Base-by-base conservation (phyloP, 2,329 filamentous ascomycete genomes). In the Aspergillus unguis region DNA sequence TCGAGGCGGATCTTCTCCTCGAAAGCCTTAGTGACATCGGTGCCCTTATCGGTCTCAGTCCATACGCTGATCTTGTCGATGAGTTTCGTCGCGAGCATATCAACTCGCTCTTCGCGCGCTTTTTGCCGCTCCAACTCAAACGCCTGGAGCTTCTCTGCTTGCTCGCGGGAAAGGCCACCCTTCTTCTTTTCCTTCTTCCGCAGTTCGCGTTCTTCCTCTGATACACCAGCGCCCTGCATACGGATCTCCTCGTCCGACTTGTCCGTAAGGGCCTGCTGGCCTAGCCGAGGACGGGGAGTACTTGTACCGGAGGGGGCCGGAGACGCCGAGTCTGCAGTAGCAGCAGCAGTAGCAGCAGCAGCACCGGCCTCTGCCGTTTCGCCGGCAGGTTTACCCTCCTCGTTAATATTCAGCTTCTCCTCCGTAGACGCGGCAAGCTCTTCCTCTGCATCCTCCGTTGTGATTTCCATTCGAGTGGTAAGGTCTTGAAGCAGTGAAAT, bases 401-500 rank as follows among this genome's bases (percentile, higher is more conserved):
- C 75, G 23, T 77, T 74, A 11, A 76, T 65, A 49, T 77, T 66
- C 5, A 77, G 60, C 37, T 77, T 77, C 54, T 73, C 69, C 52
- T 76, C 75, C n/a, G 77, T 77, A 2, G 76, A 77, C 11, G 80
- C 79, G 4, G 80, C 80, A 35, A 80, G 76, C 28, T 78, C 85
- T 56, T 86, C 84, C 64, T 90, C 89, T 71, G 85, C 84, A 56
- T 85, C 85, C 51, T 88, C 80, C 85, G 91, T 92, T 23, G 90
- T 92, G 61, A 99, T 97, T 66, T 99, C 94, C 92, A 99, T 97
- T 41, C 92, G 96, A 66, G 91, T 90, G 17, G 92, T 97, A 50
- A 99, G 81, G 67, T 99, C 94, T 77, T 96, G 97, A 89, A 99
- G 96, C 53, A 99, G 84, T 46, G 90, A 94, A 63, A 99, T 96